A percentile compares a stretch with the other conserved stretches of the same genome.
These are phyloP conservation scores for Boletellus emodensis DNA, from an alignment of 768 basidiomycete species.

Conservation along the genomic window DNA sequence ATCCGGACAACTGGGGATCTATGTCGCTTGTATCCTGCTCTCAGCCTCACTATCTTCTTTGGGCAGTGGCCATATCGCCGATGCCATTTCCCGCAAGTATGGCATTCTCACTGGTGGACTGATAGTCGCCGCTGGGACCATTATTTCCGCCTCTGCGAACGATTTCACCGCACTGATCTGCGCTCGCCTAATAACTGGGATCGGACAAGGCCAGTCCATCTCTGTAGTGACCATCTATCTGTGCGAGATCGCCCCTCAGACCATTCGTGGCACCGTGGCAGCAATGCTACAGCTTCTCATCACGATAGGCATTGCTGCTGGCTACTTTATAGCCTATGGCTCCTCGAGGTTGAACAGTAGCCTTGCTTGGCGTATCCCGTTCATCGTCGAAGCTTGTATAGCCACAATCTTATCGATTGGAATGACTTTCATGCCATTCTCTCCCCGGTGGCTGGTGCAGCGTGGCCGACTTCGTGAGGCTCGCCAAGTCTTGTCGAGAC, in stretches of 20 bases:
- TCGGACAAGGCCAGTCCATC: conserved; percentile 45
- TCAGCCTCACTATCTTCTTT: conserved; percentile 39
- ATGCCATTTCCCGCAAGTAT: conserved; percentile 44
- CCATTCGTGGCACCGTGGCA: conserved; percentile 39
- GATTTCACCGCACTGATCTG: conserved; percentile 37
- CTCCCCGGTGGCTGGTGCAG: conserved; percentile 30
- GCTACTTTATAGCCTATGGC: conserved; percentile 27
- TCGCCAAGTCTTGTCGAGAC: conserved; percentile 23
- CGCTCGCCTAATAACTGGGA: conserved; percentile 43
- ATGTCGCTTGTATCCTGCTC: conserved; percentile 42
- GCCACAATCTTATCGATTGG: conserved; percentile 18
- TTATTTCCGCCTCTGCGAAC: conserved; percentile 36
- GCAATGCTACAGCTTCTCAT: conserved; percentile 41
- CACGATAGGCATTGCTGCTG: conserved; percentile 40
- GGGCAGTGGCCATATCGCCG: conserved; percentile 41
- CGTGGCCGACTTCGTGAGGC: conserved; percentile 32
- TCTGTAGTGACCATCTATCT: conserved; percentile 39
- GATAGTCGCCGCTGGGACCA: conserved; percentile 40
- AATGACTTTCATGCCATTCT: conserved; percentile 22
- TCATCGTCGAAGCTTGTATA: conserved; percentile 24
- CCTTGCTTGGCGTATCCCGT: conserved; percentile 28
- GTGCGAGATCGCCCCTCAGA: conserved; percentile 41
- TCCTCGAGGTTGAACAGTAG: conserved; percentile 20
- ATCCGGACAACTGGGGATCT: conserved; percentile 39
- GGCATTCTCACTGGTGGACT: conserved; percentile 41